A percentile compares a stretch with the other conserved stretches of the same genome.
phyloP scores from a whole-genome alignment of 352 stramenopile species.

The Globisporangium splendens region DNA sequence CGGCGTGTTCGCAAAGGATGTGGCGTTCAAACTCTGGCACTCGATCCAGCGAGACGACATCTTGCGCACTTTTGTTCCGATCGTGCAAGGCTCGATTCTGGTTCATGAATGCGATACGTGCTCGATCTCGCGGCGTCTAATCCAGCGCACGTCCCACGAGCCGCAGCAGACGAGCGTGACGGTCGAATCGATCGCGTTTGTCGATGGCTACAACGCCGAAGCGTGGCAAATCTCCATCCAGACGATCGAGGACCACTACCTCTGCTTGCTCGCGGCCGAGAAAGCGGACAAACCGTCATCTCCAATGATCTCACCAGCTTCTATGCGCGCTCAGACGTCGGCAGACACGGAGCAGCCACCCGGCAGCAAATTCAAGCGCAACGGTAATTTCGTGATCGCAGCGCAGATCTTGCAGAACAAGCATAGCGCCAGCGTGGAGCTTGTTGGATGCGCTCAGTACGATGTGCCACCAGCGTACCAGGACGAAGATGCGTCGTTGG shows the following conservation, averaged over 20 bases:
- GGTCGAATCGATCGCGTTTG: slow-evolving; percentile 33
- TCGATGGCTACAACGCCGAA: slow-evolving; percentile 14
- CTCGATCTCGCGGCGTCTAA: slow-evolving; percentile 30
- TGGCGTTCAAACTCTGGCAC: slow-evolving; percentile 46
- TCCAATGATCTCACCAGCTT: slow-evolving; percentile 4
- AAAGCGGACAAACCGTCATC: slow-evolving; percentile 9
- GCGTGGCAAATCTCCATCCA: slow-evolving; percentile 55
- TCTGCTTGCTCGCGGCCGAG: slow-evolving; percentile 41
- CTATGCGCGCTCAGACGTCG: no score
- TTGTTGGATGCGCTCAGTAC: slow-evolving; percentile 40
- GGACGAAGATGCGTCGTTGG: slow-evolving; percentile 22
- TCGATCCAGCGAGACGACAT: slow-evolving; percentile 58
- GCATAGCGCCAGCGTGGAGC: slow-evolving; percentile 26
- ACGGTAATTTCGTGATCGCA: not conserved
- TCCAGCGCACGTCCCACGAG: slow-evolving; percentile 27
- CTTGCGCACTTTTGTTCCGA: slow-evolving; percentile 50
- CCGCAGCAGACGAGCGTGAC: slow-evolving; percentile 33
- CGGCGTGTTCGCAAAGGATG: slow-evolving; percentile 16
- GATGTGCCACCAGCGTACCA: slow-evolving; percentile 16
- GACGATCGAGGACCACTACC: slow-evolving; percentile 44
- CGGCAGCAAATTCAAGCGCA: not conserved
- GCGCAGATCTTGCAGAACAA: slow-evolving; percentile 13
- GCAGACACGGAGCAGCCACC: not conserved
- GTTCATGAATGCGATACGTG: slow-evolving; percentile 24
- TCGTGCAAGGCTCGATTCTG: slow-evolving; percentile 44